Percentiles rank a stretch among this genome's conserved stretches.
phyloP scores from a whole-genome alignment of 176 grass and related monocot genomes.

The Ensete glaucum region DNA sequence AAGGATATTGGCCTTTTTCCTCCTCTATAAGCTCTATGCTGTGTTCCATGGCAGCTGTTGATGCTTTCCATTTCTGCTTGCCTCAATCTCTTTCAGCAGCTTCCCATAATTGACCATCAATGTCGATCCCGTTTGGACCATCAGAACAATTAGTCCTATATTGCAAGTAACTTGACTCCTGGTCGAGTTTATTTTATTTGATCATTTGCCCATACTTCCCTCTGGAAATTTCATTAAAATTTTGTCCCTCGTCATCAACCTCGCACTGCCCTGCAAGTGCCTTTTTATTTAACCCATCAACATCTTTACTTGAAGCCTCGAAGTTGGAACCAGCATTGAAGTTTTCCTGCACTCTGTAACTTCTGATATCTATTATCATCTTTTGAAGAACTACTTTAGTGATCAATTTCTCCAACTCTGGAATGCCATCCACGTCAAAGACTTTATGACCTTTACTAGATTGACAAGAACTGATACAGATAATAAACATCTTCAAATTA shows the following conservation, averaged over 20 bases:
- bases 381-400: conserved; percentile 45
- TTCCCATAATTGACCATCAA: conserved; percentile 76
- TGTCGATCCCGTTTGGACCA: conserved; percentile 23
- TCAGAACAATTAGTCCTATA: conserved; percentile 30
- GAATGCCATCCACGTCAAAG: conserved; percentile 10
- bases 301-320: conserved; percentile 16
- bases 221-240: conserved; percentile 37
- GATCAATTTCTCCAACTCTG: conserved; percentile 40
- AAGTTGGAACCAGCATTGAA: conserved; percentile 25
- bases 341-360: conserved; percentile 34
- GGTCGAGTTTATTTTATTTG: conserved; percentile 82
- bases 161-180: conserved; percentile 52
- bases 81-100: conserved; percentile 61
- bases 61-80: conserved; percentile 32
- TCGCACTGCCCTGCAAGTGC: background rate
- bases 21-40: conserved; percentile 57
- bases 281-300: conserved; percentile 31
- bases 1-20: conserved; percentile 34
- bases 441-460: conserved; percentile 4
- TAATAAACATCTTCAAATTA: no score
- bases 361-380: conserved; percentile 33
- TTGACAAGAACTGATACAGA: background rate
- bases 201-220: conserved; percentile 49
- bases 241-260: conserved; percentile 19
- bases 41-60: conserved; percentile 23